Evolutionary conservation across 192 early-diverging fungal species (phyloP).

Genomic region (Gamsiella multidivaricata): DNA sequence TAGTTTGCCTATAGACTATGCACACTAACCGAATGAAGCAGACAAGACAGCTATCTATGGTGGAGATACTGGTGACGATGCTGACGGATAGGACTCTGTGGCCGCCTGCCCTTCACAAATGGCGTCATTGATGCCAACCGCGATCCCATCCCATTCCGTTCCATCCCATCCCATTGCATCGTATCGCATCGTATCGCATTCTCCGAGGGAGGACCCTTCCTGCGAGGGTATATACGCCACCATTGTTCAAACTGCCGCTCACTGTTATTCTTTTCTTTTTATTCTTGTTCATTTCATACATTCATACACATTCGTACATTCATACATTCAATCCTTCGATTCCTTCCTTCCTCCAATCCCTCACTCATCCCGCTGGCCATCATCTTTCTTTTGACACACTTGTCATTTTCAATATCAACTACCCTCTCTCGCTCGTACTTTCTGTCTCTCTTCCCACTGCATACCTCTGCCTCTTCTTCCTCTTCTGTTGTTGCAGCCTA

Average conservation of each 20-base stretch:
- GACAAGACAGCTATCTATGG: too few relatives aligned
- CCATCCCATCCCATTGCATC: neutral
- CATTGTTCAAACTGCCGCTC: neutral
- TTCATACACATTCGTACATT: neutral
- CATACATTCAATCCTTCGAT: neutral
- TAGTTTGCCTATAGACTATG: too few relatives aligned
- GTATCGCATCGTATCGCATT: too few relatives aligned
- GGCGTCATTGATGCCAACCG: too few relatives aligned
- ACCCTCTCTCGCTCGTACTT: neutral
- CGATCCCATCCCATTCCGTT: too few relatives aligned
- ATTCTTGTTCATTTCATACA: neutral
- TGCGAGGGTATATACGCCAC: too few relatives aligned
- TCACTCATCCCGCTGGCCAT: neutral
- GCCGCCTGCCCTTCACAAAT: too few relatives aligned
- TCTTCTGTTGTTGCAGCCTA: neutral
- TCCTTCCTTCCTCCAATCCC: neutral
- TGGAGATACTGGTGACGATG: too few relatives aligned
- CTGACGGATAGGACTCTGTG: too few relatives aligned
- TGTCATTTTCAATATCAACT: neutral
- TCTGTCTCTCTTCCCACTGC: neutral
- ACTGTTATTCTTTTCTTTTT: constrained; percentile 5
- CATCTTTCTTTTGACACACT: too few relatives aligned
- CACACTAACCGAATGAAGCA: too few relatives aligned
- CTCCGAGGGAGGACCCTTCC: too few relatives aligned
- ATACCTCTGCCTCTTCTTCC: neutral